phyloP scores from a whole-genome alignment of 2,329 filamentous ascomycete species.

The Sclerotiophoma versabilis region DNA sequence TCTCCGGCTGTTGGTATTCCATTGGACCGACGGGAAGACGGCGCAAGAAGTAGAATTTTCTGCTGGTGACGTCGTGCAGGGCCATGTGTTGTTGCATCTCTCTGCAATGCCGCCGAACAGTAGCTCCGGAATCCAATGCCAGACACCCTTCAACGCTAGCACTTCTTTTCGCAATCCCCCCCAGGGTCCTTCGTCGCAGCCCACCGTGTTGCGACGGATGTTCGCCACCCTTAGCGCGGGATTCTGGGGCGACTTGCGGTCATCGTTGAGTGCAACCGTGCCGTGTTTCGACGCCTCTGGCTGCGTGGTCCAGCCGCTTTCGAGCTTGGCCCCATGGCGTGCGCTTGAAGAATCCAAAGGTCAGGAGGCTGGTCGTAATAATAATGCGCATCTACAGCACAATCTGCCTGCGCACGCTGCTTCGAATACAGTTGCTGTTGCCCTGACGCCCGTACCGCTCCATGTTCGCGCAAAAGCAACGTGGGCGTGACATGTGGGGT shows the following conservation, averaged over 20 bases:
- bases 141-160: not conserved
- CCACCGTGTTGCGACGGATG: not conserved
- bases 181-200: not conserved
- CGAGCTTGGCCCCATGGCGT: constrained; percentile 3
- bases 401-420: not conserved
- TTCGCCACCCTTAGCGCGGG: constrained; percentile 2
- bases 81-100: not conserved
- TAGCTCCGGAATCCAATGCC: not conserved
- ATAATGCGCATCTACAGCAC: not conserved
- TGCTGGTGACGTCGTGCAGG: constrained; percentile 2
- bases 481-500: not conserved
- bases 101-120: not conserved
- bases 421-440: not conserved
- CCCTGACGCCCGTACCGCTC: not conserved
- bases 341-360: not conserved
- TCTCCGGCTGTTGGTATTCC: not conserved
- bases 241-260: constrained; percentile 1
- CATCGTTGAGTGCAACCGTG: constrained; percentile 9
- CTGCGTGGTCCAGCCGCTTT: constrained; percentile 13
- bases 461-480: not conserved
- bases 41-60: not conserved
- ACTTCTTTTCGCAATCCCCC: not conserved
- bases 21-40: not conserved
- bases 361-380: not conserved
- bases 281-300: constrained; percentile 14